Percentiles rank a stretch among this genome's conserved stretches.
Conservation (phyloP, 495 filamentous ascomycete genomes). For the Physcia stellaris region DNA sequence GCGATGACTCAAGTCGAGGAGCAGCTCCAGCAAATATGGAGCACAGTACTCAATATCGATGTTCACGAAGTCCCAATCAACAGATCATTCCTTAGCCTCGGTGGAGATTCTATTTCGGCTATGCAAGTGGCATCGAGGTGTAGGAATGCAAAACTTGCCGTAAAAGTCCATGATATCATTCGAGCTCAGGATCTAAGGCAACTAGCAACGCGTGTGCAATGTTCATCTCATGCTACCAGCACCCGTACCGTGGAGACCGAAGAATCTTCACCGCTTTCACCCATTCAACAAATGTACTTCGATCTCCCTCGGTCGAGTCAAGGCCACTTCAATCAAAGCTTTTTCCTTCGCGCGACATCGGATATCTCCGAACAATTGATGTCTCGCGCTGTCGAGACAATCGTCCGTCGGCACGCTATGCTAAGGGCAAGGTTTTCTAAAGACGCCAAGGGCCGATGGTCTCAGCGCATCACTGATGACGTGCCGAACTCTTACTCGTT, state of each 20-base stretch:
- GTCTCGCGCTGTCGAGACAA: not conserved
- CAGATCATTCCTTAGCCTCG: conserved; percentile 28
- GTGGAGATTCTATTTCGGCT: conserved; percentile 43
- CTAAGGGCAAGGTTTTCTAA: conserved; percentile 6
- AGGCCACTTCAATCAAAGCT: conserved; percentile 19
- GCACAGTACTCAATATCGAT: conserved; percentile 17
- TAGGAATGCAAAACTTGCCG: conserved; percentile 33
- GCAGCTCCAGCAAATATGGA: conserved; percentile 24
- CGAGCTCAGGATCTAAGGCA: conserved; percentile 5
- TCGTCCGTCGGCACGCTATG: conserved; percentile 8
- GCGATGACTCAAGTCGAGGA: conserved; percentile 11
- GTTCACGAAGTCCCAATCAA: conserved; percentile 6
- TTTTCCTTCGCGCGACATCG: conserved; percentile 4
- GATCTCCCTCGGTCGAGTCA: conserved; percentile 5
- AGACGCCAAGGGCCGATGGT: conserved; percentile 5
- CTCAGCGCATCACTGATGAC: conserved; percentile 9
- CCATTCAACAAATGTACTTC: conserved; percentile 33
- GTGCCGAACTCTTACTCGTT: conserved; percentile 4
- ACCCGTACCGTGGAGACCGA: no score
- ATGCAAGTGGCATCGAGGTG: conserved; percentile 54
- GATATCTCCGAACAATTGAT: not conserved
- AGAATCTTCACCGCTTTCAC: no score
- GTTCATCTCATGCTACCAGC: no score
- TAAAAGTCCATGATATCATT: conserved; percentile 41
- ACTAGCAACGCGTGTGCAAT: no score